phyloP scores from a whole-genome alignment of 257 asterid species.

The Nicotiana obtusifolia region DNA sequence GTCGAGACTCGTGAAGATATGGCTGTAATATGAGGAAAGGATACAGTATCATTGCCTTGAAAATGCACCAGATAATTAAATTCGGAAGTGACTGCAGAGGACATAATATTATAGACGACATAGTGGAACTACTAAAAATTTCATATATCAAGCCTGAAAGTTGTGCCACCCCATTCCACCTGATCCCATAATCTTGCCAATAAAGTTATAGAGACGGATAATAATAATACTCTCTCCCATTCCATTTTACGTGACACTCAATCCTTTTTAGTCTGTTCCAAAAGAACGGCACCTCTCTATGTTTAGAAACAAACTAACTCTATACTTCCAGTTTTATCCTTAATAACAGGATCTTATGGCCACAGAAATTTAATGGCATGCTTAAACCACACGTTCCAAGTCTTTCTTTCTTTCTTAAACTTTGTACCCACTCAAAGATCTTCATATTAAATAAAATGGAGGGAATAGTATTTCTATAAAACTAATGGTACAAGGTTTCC shows the following conservation, averaged over 20 bases:
- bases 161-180: not conserved
- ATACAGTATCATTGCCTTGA: not conserved
- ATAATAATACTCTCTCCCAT: too few relatives aligned
- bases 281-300: too few relatives aligned
- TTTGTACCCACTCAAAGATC: not conserved
- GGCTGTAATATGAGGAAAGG: slow-evolving; percentile 40
- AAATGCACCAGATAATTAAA: not conserved
- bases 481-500: not conserved
- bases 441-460: too few relatives aligned
- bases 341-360: too few relatives aligned
- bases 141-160: not conserved
- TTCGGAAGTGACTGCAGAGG: not conserved
- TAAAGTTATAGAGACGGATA: not conserved
- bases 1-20: slow-evolving; percentile 86
- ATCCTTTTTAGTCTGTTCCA: too few relatives aligned
- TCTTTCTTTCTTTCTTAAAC: too few relatives aligned
- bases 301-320: too few relatives aligned
- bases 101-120: not conserved
- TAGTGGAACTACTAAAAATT: not conserved
- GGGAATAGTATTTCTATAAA: not conserved
- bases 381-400: too few relatives aligned
- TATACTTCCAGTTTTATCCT: too few relatives aligned
- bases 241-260: too few relatives aligned
- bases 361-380: too few relatives aligned
- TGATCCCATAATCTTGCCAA: not conserved